A percentile compares a stretch with the other conserved stretches of the same genome.
Conservation (phyloP, 768 basidiomycete species). For the Infundibulicybe gibba region DNA sequence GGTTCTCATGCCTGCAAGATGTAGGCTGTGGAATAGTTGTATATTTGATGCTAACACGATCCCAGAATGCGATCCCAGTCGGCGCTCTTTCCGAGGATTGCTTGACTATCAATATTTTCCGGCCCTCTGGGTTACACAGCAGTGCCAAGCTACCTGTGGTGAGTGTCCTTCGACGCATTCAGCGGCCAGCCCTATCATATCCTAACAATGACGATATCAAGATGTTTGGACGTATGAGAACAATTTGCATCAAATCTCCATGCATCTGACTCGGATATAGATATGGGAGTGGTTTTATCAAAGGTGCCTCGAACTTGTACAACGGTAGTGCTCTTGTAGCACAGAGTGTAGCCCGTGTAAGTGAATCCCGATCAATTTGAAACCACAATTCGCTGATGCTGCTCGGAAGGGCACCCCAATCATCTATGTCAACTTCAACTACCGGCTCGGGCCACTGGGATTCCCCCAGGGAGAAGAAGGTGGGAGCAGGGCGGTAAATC, state of each 20-base stretch:
- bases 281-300: constrained; percentile 30
- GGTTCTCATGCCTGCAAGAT: constrained; percentile 23
- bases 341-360: constrained; percentile 31
- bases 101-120: constrained; percentile 54
- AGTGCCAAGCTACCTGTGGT: constrained; percentile 35
- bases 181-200: too few species aligned
- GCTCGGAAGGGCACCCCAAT: constrained; percentile 33
- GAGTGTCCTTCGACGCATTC: constrained; percentile 5
- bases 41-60: background rate
- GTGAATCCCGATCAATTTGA: constrained; percentile 16
- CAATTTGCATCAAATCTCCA: background rate
- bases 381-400: constrained; percentile 14
- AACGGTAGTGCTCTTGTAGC: constrained; percentile 31
- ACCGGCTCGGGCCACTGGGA: constrained; percentile 21
- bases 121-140: constrained; percentile 33
- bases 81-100: constrained; percentile 45
- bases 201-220: background rate
- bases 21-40: constrained; percentile 7
- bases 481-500: background rate
- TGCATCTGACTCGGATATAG: constrained; percentile 9
- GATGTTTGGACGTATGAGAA: background rate
- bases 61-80: constrained; percentile 9
- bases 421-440: constrained; percentile 45
- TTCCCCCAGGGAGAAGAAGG: constrained; percentile 37
- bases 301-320: constrained; percentile 21